Evolutionary conservation across 148 eudicot genomes (phyloP).

Genomic region (Rhododendron ferrugineum): DNA sequence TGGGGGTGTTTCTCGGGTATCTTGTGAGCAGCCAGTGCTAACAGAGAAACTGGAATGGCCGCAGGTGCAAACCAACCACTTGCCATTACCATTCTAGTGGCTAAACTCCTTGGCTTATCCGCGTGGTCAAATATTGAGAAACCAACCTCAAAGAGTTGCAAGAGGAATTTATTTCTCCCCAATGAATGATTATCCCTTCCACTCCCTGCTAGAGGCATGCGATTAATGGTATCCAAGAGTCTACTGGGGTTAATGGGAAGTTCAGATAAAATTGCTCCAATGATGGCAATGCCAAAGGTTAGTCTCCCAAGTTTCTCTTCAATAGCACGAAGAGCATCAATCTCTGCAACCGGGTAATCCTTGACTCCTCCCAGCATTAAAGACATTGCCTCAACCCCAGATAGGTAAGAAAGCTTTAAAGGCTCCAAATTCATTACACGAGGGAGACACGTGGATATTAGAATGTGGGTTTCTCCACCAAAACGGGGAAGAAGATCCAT

Average conservation of each 20-base stretch:
- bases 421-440: conserved; percentile 86
- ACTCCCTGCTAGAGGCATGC: conserved; percentile 70
- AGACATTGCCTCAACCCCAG: conserved; percentile 89
- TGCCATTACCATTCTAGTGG: conserved; percentile 87
- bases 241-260: conserved; percentile 89
- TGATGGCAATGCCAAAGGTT: conserved; percentile 76
- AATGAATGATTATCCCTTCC: conserved; percentile 56
- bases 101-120: conserved; percentile 77
- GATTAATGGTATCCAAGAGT: conserved; percentile 77
- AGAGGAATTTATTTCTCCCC: conserved; percentile 58
- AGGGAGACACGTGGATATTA: conserved; percentile 77
- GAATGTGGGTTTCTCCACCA: conserved; percentile 87
- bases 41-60: conserved; percentile 56
- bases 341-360: conserved; percentile 61
- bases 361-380: conserved; percentile 68
- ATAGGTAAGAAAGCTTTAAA: conserved; percentile 77
- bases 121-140: conserved; percentile 97
- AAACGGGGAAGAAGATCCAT: conserved; percentile 98
- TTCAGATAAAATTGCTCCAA: conserved; percentile 86
- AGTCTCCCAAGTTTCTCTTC: conserved; percentile 96
- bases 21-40: conserved; percentile 76
- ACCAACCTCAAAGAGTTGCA: conserved; percentile 93
- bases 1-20: conserved; percentile 62
- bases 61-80: conserved; percentile 96
- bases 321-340: conserved; percentile 72